Conservation (phyloP, 140 eudicot genomes). For the Ambrosia hybrid region DNA sequence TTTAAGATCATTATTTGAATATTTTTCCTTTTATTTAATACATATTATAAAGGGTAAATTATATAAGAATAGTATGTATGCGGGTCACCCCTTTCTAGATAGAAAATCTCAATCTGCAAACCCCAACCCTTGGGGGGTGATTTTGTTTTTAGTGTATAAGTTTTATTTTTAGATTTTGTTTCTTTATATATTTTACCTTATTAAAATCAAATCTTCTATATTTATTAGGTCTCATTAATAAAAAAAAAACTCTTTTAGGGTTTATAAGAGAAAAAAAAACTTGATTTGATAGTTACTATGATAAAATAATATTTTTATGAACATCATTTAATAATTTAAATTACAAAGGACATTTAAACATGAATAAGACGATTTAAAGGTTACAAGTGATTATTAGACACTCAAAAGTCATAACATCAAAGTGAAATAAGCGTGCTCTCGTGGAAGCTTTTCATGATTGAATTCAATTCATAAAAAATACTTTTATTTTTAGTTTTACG, state of each 20-base stretch:
- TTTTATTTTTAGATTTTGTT: not conserved
- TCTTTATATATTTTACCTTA: not conserved
- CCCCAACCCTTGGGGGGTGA: no score
- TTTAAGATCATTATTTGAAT: no score
- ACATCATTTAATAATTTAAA: not conserved
- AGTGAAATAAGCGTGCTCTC: slow-evolving; percentile 25
- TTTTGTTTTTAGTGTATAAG: not conserved
- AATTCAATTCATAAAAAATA: not conserved
- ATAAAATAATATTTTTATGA: not conserved
- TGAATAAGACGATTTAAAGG: slow-evolving; percentile 14
- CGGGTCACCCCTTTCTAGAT: no score
- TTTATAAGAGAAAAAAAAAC: no score
- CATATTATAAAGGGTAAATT: no score
- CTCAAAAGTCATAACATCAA: slow-evolving; percentile 22
- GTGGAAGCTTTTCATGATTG: slow-evolving; percentile 23
- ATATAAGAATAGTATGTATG: no score
- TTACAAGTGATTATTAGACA: slow-evolving; percentile 16
- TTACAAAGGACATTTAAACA: not conserved
- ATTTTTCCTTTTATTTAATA: no score
- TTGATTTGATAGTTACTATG: not conserved
- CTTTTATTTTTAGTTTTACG: no score
- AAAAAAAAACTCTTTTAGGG: no score
- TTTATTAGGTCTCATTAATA: no score
- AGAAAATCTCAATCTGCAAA: no score
- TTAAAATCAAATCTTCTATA: no score